phyloP scores from a whole-genome alignment of 192 early-diverging fungal genomes.

The Diversispora epigaea region DNA sequence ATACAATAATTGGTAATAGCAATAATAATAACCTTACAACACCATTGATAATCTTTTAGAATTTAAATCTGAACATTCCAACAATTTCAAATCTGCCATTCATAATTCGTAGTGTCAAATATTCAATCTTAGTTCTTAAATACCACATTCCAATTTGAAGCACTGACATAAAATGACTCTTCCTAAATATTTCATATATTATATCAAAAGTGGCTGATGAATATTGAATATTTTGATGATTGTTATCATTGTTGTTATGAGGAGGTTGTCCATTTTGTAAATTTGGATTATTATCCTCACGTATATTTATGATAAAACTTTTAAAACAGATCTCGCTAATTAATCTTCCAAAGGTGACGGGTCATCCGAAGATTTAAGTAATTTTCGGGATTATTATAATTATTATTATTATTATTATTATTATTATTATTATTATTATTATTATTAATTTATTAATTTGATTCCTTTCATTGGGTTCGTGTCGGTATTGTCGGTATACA shows the following conservation, averaged over 20 bases:
- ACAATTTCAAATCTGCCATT: slow-evolving; percentile 76
- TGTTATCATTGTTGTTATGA: slow-evolving; percentile 37
- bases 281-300: slow-evolving; percentile 42
- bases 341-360: slow-evolving; percentile 75
- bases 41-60: slow-evolving; percentile 67
- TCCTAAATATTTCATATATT: slow-evolving; percentile 75
- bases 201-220: slow-evolving; percentile 49
- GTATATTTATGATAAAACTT: slow-evolving; percentile 54
- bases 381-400: not conserved
- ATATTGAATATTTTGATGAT: not conserved
- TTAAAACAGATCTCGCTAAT: slow-evolving; percentile 66
- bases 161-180: slow-evolving; percentile 83
- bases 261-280: slow-evolving; percentile 33
- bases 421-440: too few relatives aligned
- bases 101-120: slow-evolving; percentile 66
- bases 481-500: too few relatives aligned
- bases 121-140: slow-evolving; percentile 66
- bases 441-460: too few relatives aligned
- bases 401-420: too few relatives aligned
- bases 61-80: slow-evolving; percentile 86
- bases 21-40: slow-evolving; percentile 48
- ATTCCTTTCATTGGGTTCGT: too few relatives aligned
- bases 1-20: not conserved
- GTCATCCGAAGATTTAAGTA: slow-evolving; percentile 47
- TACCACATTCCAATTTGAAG: slow-evolving; percentile 85